These are phyloP conservation scores for Apophysomyces elegans DNA, from an alignment of 371 early-diverging fungal genomes.

Conservation along the genomic window DNA sequence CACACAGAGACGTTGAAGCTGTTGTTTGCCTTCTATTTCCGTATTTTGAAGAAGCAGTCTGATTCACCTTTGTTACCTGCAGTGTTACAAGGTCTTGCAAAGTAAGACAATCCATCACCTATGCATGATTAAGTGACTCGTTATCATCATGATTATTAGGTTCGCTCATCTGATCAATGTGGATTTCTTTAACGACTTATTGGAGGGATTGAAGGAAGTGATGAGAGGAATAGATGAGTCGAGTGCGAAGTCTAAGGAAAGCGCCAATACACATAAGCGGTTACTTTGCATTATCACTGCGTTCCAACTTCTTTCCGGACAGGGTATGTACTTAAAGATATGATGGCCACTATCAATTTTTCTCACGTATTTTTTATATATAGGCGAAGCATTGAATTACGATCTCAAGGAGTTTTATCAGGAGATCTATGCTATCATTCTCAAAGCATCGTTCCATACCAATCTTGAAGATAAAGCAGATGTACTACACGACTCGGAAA, in stretches of 20 bases:
- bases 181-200: conserved; percentile 91
- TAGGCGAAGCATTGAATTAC: conserved; percentile 82
- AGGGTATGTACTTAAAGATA: conserved; percentile 42
- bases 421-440: conserved; percentile 76
- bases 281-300: conserved; percentile 89
- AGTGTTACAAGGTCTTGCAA: conserved; percentile 89
- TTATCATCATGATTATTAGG: conserved; percentile 27
- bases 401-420: conserved; percentile 88
- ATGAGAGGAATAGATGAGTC: conserved; percentile 52
- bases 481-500: conserved; percentile 61
- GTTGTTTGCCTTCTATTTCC: conserved; percentile 92
- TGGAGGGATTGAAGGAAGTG: conserved; percentile 81
- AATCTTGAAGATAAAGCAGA: conserved; percentile 60
- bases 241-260: conserved; percentile 40
- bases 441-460: conserved; percentile 70
- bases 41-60: conserved; percentile 86
- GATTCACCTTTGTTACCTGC: conserved; percentile 80
- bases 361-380: neutral
- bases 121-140: conserved; percentile 3
- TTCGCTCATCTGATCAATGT: conserved; percentile 94
- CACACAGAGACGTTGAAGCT: conserved; percentile 91
- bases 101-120: conserved; percentile 33
- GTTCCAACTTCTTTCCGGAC: conserved; percentile 83
- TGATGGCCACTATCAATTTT: neutral
- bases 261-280: conserved; percentile 62